A percentile compares a stretch with the other conserved stretches of the same genome.
Conservation (phyloP, 495 filamentous ascomycete species). For the Lichina pygmaea region DNA sequence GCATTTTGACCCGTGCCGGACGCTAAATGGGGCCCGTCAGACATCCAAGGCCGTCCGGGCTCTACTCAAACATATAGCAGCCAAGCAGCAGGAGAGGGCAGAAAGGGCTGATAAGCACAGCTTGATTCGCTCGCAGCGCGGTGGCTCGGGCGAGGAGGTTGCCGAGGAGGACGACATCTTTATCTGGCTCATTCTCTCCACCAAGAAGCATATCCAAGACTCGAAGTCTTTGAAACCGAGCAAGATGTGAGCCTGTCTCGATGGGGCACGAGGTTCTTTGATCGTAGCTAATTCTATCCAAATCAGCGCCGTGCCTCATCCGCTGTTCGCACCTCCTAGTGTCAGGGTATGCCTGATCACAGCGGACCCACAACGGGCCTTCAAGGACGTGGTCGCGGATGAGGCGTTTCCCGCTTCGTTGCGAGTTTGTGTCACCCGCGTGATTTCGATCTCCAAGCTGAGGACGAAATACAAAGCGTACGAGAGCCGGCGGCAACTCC, state of each 20-base stretch:
- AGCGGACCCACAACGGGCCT: conserved; percentile 61
- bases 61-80: conserved; percentile 54
- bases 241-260: conserved; percentile 18
- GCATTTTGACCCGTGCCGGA: background rate
- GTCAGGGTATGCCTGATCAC: conserved; percentile 62
- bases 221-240: conserved; percentile 54
- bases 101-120: conserved; percentile 36
- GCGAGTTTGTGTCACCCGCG: conserved; percentile 42
- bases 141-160: conserved; percentile 24
- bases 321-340: conserved; percentile 32
- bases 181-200: conserved; percentile 66
- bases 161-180: conserved; percentile 22
- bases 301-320: conserved; percentile 29
- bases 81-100: conserved; percentile 27
- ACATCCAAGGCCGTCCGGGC: conserved; percentile 56
- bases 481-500: conserved; percentile 64
- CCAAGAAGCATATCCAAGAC: conserved; percentile 66
- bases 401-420: conserved; percentile 48
- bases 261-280: background rate
- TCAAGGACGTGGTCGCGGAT: conserved; percentile 64
- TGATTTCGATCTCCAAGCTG: conserved; percentile 63
- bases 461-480: conserved; percentile 64
- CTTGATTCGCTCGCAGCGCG: conserved; percentile 35
- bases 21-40: conserved; percentile 15
- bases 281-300: background rate